Evolutionary conservation across 257 asterid species (phyloP).

Genomic region (Petunia secreta): DNA sequence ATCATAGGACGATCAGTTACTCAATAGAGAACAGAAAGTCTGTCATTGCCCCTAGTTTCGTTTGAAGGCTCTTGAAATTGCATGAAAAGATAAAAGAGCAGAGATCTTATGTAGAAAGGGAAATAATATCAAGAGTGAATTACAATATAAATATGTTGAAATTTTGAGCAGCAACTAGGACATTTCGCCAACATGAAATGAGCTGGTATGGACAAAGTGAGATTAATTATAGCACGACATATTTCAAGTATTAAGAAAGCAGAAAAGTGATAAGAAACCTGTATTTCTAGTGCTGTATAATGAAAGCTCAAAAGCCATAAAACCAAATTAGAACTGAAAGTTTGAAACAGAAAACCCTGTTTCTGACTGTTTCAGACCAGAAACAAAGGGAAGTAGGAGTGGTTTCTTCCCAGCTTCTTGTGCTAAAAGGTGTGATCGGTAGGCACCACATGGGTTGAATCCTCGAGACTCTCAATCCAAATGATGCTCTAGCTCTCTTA

Average conservation of each 20-base stretch:
- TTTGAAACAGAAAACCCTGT: background rate
- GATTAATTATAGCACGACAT: background rate
- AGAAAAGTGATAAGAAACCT: background rate
- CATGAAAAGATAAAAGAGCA: background rate
- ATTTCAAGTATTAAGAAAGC: background rate
- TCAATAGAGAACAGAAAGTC: background rate
- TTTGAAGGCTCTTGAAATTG: background rate
- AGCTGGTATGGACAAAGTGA: conserved; percentile 2
- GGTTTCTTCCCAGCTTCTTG: background rate
- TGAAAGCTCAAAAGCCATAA: background rate
- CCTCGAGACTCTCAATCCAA: no score
- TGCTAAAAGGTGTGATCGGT: background rate
- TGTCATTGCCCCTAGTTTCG: background rate
- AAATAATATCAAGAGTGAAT: background rate
- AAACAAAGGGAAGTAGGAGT: background rate
- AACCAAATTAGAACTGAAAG: background rate
- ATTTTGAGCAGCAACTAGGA: background rate
- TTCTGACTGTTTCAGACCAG: background rate
- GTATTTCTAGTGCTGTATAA: background rate
- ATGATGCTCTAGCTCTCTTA: background rate
- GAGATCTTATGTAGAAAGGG: background rate
- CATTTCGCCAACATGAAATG: background rate
- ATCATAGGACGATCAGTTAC: background rate
- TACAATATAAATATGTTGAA: background rate
- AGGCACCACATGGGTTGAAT: background rate